phyloP scores from a whole-genome alignment of 257 asterid species.

The Gentiana straminea region DNA sequence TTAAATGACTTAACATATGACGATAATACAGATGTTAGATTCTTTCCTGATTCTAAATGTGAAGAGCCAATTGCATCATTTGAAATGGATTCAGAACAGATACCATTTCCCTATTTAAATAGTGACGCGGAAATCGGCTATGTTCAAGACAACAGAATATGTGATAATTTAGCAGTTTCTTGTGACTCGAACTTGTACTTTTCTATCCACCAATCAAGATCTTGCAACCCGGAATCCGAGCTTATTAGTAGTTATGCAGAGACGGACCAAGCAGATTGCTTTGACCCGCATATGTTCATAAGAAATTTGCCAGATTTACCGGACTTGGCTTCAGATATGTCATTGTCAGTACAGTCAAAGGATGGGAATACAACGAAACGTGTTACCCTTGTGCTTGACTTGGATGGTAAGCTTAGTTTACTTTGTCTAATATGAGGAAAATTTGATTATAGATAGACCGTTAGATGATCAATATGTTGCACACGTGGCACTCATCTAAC shows the following conservation, averaged over 20 bases:
- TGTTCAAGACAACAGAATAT: constrained; percentile 28
- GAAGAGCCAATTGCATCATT: constrained; percentile 57
- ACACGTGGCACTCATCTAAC: too few relatives aligned
- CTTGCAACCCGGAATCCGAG: constrained; percentile 45
- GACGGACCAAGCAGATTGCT: constrained; percentile 53
- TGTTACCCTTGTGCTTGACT: constrained; percentile 77
- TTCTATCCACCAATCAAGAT: constrained; percentile 60
- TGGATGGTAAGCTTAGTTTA: constrained; percentile 59
- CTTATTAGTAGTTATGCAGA: constrained; percentile 25
- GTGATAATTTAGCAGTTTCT: constrained; percentile 22
- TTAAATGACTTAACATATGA: constrained; percentile 36
- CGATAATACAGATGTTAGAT: constrained; percentile 28
- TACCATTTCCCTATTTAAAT: constrained; percentile 53
- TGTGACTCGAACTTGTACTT: constrained; percentile 59
- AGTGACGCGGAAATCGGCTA: constrained; percentile 38
- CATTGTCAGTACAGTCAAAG: constrained; percentile 26
- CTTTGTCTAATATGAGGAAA: not conserved
- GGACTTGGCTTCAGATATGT: constrained; percentile 30
- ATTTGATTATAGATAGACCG: too few relatives aligned
- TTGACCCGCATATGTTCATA: constrained; percentile 84
- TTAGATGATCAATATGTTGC: too few relatives aligned
- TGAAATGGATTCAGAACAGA: constrained; percentile 48
- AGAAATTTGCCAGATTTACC: constrained; percentile 56
- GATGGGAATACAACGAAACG: constrained; percentile 24
- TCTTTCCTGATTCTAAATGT: constrained; percentile 50